Evolutionary conservation across 2,329 filamentous ascomycete genomes (phyloP).

Genomic region (Botrytis aclada): DNA sequence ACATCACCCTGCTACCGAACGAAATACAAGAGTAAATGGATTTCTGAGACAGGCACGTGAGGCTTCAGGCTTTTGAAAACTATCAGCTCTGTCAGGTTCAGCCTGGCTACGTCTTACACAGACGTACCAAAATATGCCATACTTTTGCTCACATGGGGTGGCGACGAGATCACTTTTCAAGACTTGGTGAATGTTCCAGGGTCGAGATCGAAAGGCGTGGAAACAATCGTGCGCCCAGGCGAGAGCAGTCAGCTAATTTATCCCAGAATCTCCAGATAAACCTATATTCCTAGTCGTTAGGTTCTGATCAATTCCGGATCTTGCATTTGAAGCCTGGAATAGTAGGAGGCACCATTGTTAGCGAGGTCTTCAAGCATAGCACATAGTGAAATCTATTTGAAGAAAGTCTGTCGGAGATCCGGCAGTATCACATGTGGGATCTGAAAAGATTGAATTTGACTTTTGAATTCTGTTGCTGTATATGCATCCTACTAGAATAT

Average conservation of each 20-base stretch:
- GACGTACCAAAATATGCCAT: conserved; percentile 31
- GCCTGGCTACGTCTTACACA: no score
- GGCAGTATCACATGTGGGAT: not conserved
- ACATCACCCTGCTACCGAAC: not conserved
- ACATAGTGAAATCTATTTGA: not conserved
- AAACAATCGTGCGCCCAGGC: no score
- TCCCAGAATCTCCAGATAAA: no score
- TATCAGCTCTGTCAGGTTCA: no score
- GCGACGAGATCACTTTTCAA: conserved; percentile 25
- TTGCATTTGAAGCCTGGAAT: no score
- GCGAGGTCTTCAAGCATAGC: no score
- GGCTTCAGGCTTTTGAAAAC: no score
- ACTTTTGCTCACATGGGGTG: conserved; percentile 33
- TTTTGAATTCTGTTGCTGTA: not conserved
- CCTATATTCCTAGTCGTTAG: no score
- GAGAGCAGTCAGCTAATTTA: no score
- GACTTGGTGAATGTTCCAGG: conserved; percentile 18
- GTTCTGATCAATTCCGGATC: no score
- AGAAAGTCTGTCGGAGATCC: not conserved
- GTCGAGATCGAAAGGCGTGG: no score
- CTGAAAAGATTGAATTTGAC: not conserved
- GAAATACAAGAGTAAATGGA: not conserved
- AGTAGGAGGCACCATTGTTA: no score
- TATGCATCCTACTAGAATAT: not conserved
- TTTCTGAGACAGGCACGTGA: not conserved